Percentiles rank a stretch among this genome's conserved stretches.
phyloP scores from a whole-genome alignment of 257 asterid species.

The Petunia secreta region DNA sequence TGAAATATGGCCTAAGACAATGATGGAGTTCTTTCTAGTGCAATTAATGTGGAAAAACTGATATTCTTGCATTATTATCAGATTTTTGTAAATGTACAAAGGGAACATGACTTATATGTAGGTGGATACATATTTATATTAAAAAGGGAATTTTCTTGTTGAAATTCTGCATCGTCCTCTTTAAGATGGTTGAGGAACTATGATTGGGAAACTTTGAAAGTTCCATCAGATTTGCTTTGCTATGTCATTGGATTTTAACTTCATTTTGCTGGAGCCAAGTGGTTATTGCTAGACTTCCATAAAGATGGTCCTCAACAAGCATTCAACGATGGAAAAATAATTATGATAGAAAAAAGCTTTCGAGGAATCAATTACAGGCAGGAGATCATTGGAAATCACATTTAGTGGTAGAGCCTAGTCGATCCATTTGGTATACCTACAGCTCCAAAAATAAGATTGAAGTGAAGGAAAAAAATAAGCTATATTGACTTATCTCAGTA shows the following conservation, averaged over 20 bases:
- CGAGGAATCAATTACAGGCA: too few species aligned
- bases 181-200: background rate
- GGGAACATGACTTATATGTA: background rate
- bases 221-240: background rate
- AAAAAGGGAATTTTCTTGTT: background rate
- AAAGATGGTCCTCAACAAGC: background rate
- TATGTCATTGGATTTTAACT: background rate
- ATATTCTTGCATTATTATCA: conserved; percentile 8
- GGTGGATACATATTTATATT: background rate
- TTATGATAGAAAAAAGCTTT: too few species aligned
- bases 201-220: background rate
- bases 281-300: background rate
- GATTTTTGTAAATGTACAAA: background rate
- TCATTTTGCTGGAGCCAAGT: background rate
- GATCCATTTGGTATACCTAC: too few species aligned
- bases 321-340: too few species aligned
- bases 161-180: background rate
- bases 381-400: too few species aligned
- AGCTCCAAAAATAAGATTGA: too few species aligned
- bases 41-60: background rate
- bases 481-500: too few species aligned
- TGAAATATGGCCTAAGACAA: conserved; percentile 49
- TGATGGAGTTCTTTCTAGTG: conserved; percentile 29
- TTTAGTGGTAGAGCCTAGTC: too few species aligned
- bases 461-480: too few species aligned